phyloP scores from a whole-genome alignment of 140 eudicot genomes.

The Anethum foeniculum region DNA sequence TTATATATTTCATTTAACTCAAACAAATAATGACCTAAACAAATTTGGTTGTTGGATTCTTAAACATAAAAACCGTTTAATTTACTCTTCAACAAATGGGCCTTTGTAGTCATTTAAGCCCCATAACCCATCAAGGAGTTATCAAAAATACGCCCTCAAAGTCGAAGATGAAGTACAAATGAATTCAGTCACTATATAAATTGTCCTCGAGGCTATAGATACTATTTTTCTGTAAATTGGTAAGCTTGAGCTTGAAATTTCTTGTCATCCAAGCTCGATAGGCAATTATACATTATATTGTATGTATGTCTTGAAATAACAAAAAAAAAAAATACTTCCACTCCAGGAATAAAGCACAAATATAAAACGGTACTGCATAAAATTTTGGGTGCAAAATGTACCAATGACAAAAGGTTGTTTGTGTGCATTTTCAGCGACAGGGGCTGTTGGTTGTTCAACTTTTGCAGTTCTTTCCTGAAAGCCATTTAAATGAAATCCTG shows the following conservation, averaged over 20 bases:
- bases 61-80: background rate
- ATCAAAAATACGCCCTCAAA: background rate
- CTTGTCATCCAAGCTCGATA: background rate
- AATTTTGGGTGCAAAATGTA: constrained; percentile 21
- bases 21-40: background rate
- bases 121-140: background rate
- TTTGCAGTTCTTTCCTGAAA: constrained; percentile 34
- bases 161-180: background rate
- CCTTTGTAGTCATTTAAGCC: background rate
- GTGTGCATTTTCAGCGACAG: constrained; percentile 50
- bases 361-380: background rate
- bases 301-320: background rate
- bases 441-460: constrained; percentile 50
- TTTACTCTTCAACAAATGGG: too few relatives aligned
- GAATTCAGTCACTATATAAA: background rate
- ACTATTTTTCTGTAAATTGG: background rate
- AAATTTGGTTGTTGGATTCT: background rate
- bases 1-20: background rate
- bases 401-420: constrained; percentile 96
- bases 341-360: background rate
- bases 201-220: background rate
- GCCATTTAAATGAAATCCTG: constrained; percentile 80
- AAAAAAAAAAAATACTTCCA: background rate
- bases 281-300: background rate
- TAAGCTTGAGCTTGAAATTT: background rate